Evolutionary conservation across 2,329 filamentous ascomycete species (phyloP).

Genomic region (Sclerotinia borealis): DNA sequence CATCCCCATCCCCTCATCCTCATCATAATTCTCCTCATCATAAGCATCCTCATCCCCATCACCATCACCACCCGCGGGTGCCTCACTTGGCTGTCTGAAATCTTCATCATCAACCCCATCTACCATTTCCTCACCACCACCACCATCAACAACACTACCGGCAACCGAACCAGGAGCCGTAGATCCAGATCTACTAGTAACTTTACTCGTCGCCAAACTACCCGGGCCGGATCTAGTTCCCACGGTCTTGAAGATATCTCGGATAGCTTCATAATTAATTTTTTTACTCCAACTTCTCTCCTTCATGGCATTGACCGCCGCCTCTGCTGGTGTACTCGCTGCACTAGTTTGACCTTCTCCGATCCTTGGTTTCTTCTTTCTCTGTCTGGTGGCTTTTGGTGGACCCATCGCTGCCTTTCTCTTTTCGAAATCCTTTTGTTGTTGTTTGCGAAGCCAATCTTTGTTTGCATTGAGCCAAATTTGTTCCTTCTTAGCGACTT

Average conservation of each 20-base stretch:
- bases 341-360: slow-evolving; percentile 60
- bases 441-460: slow-evolving; percentile 82
- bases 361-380: slow-evolving; percentile 51
- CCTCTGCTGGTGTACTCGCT: slow-evolving; percentile 62
- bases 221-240: slow-evolving; percentile 40
- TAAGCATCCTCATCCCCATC: not conserved
- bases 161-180: slow-evolving; percentile 8
- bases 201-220: slow-evolving; percentile 41
- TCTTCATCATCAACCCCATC: not conserved
- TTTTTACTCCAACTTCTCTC: slow-evolving; percentile 65
- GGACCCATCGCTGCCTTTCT: slow-evolving; percentile 53
- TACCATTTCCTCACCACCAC: not conserved
- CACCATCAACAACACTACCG: slow-evolving; percentile 8
- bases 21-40: slow-evolving; percentile 8
- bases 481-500: slow-evolving; percentile 77
- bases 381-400: slow-evolving; percentile 52
- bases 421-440: slow-evolving; percentile 72
- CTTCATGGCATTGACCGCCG: slow-evolving; percentile 61
- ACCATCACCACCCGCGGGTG: not conserved
- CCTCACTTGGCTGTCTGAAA: not conserved
- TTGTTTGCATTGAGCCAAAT: slow-evolving; percentile 96
- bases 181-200: slow-evolving; percentile 33
- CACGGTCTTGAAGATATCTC: slow-evolving; percentile 32
- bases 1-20: slow-evolving; percentile 1
- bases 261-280: slow-evolving; percentile 65